Base-by-base conservation (phyloP, 148 eudicot genomes). In the Pouteria glomerata region DNA sequence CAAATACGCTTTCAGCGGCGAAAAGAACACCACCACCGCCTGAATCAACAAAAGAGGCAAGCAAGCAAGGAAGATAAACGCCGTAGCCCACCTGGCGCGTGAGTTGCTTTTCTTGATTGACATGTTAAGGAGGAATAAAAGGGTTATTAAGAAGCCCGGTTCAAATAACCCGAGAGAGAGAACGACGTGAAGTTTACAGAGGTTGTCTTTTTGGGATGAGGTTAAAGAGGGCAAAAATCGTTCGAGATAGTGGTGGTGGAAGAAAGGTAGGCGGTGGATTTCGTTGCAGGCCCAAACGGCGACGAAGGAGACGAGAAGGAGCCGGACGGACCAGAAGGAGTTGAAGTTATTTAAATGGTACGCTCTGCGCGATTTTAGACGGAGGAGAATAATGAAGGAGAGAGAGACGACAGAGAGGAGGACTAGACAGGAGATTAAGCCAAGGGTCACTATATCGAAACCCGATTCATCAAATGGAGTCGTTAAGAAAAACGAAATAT, bases 81-180 rank as follows among this genome's bases (percentile, higher is more conserved):
- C 67, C 0, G 85, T 44, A 0, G 85, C 78, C 81, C 82, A 78
- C 2, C 73, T 19, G 3, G 75, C 68, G 8, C 64, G 56, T 3
- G 85, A 82, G 69, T 70, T 76, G 6, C 72, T 59, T 31, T 79
- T 86, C 26, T 80, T 81, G 59, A 83, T 68, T 1, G 97, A 91
- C 1, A 81, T 66, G 24, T 82, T 78, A 12, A 91, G 71, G 21
- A 91, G 77, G 78, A 84, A 85, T 0, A 89, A 73, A 3, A 91
- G 84, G 35, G 91, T 71, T 21, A 86, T 68, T 8, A 91, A 35
- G 59, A 87, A 89, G 0, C 91, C 92, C 3, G 97, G 97, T 57
- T 91, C 83, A 27, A 78, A 77, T 13, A 91, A 60, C 6, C 97
- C 97, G n/a, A 91, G 81, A 3, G 92, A 84, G 24, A 87, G 79